Evolutionary conservation across 768 basidiomycete genomes (phyloP), one percentile per base, ranked within the genome.

Genomic region (Neoboletus brunneissimus): DNA sequence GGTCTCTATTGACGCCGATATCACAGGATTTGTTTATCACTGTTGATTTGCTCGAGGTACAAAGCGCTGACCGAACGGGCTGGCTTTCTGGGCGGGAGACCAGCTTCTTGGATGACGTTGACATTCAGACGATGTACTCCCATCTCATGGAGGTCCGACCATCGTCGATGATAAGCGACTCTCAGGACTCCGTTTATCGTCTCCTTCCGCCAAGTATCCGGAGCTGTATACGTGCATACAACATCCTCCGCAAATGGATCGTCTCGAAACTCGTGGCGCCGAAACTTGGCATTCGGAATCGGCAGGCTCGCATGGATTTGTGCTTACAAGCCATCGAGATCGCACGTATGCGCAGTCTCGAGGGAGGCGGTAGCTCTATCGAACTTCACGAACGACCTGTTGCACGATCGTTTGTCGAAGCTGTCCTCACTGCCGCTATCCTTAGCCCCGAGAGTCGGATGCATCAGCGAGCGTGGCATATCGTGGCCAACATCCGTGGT

Each of bases 341-440:
- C 9, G 81, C 88, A 35, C 82, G 91, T 3, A 67, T 82, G 61
- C 79, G 88, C 42, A 85, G 77, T 62, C 70, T 79, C 25, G 83
- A 83, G 37, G 66, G 70, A 5, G 71, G 48, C 34, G 62, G 51
- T 25, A 55, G 70, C n/a, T 59, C 74, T 15, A 60, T 64, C 16
- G 75, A 79, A 12, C 63, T 77, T 20, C 71, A 75, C n/a, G 81
- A 86, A 42, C 80, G 82, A 47, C 82, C 87, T 0, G 85, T 84
- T 56, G 78, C 87, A 10, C 81, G 89, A 13, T 92, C 91, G 0
- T 93, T 92, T 63, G 89, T 88, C 22, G 91, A 93, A 68, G 81
- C 88, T 0, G 82, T 88, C 29, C 70, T 89, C 11, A 83, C 83
- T 0, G 86, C 89, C n/a, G 89, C 90, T 3, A 72, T 92, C 18